Base-by-base conservation (phyloP, 768 basidiomycete genomes). In the Mycena indigotica region DNA sequence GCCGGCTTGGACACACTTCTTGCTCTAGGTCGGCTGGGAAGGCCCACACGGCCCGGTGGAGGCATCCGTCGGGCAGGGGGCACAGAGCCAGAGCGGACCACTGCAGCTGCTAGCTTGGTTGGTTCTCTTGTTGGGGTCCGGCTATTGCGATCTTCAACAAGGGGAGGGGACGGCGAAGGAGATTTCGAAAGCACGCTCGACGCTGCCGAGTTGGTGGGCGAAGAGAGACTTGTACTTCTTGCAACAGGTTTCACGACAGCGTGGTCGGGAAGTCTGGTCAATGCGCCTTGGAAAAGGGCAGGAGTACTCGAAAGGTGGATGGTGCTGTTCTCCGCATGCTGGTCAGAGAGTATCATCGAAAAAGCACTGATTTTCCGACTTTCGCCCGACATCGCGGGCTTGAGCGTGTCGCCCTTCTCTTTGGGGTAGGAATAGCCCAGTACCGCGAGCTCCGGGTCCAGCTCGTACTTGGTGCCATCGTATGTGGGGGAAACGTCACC, bases 301-400 rank as follows among this genome's bases (percentile, higher is more conserved):
- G 61, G 54, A 1, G 57, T 53, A 41, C 61, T 59, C 48, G 61
- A 63, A 25, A 63, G 8, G 12, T 63, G 45, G 61, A 63, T 56
- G 17, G 61, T 63, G 16, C 53, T 8, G 4, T 48, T 5, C 44
- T 28, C 4, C 49, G 38, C 49, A 44, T 25, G 45, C n/a, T 53
- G 15, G 57, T 48, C 46, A n/a, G 50, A 52, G 38, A 62, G 40
- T 1, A 63, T n/a, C 0, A 54, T n/a, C 5, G 61, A 59, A 2
- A 59, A 15, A 25, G 23, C 28, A 52, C 61, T 62, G 28, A 32
- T 29, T 23, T 53, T 56, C 5, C 57, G 57, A 16, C 5, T 25
- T 16, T 53, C 44, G 4, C 39, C 21, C 5, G 57, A 46, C 46
- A 40, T 29, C 5, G 46, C 44, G 5, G 8, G 24, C 38, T 32